phyloP scores from a whole-genome alignment of 2,329 filamentous ascomycete species.

The Pseudohalonectria lignicola region DNA sequence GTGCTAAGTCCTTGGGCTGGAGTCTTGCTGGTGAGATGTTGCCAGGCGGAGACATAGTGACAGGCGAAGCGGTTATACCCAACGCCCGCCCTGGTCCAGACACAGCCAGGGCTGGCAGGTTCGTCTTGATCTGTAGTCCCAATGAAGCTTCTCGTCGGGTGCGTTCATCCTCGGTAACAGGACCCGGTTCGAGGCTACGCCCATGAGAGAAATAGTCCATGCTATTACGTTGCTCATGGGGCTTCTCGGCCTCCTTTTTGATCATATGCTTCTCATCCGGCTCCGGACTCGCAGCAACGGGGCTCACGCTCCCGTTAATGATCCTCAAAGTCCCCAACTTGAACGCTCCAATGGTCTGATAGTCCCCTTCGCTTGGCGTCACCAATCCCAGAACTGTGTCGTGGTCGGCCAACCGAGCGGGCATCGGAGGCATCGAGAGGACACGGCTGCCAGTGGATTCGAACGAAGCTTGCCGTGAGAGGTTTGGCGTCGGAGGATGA shows the following conservation, averaged over 20 bases:
- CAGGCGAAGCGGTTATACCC: too few species aligned
- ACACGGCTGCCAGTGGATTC: slow-evolving; percentile 22
- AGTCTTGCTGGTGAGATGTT: too few species aligned
- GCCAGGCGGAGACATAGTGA: too few species aligned
- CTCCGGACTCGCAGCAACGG: slow-evolving; percentile 17
- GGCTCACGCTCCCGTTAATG: slow-evolving; percentile 45
- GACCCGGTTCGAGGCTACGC: too few species aligned
- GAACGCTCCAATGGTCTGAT: slow-evolving; percentile 49
- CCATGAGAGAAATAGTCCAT: background rate
- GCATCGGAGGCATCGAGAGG: slow-evolving; percentile 21
- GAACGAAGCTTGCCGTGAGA: slow-evolving; percentile 26
- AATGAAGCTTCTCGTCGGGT: too few species aligned
- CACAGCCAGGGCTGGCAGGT: background rate
- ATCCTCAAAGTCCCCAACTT: slow-evolving; percentile 53
- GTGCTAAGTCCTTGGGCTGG: background rate
- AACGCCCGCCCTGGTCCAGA: too few species aligned
- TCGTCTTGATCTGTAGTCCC: background rate
- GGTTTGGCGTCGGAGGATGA: slow-evolving; percentile 23
- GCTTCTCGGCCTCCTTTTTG: background rate
- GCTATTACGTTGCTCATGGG: background rate
- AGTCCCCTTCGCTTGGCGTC: slow-evolving; percentile 44
- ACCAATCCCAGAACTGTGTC: slow-evolving; percentile 22
- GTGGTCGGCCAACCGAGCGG: slow-evolving; percentile 7
- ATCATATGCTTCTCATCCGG: slow-evolving; percentile 1
- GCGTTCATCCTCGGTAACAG: too few species aligned